A percentile compares a stretch with the other conserved stretches of the same genome.
These are phyloP conservation scores for Triglochin maritima DNA, from an alignment of 106 monocot genomes.

Conservation along the genomic window DNA sequence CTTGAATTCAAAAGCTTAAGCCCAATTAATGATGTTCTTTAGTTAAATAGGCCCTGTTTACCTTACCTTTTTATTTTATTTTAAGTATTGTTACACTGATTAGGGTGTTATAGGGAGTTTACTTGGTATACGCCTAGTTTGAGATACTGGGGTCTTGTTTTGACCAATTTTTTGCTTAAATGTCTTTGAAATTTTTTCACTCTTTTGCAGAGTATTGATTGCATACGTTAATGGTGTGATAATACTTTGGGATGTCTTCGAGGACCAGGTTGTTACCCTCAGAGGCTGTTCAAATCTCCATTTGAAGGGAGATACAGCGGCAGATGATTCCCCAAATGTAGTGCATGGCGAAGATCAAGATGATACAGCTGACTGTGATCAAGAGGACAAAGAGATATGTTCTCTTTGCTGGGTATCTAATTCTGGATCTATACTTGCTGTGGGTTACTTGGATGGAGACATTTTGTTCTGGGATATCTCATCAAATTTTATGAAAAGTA, in stretches of 20 bases:
- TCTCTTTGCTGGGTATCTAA: constrained; percentile 83
- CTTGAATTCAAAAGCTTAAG: no score
- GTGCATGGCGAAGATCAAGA: constrained; percentile 12
- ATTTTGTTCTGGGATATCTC: constrained; percentile 80
- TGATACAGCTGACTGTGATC: constrained; percentile 19
- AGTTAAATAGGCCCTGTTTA: no score
- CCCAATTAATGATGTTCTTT: no score
- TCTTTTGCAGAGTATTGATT: constrained; percentile 71
- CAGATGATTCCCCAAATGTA: constrained; percentile 16
- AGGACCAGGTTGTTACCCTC: constrained; percentile 33
- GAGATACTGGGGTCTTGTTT: no score
- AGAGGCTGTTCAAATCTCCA: constrained; percentile 52
- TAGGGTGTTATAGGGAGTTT: no score
- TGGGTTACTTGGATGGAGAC: constrained; percentile 90
- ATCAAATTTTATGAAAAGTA: constrained; percentile 32
- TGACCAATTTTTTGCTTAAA: no score
- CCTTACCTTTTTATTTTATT: no score
- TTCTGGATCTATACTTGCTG: constrained; percentile 55
- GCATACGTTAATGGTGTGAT: constrained; percentile 80
- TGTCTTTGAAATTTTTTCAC: not conserved
- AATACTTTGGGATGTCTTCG: constrained; percentile 79
- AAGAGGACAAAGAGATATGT: constrained; percentile 74
- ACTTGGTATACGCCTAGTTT: no score
- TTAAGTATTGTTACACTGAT: no score
- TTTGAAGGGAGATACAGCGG: constrained; percentile 34